These are phyloP conservation scores for Chaetomium tenue DNA, from an alignment of 495 filamentous ascomycete genomes.

Conservation along the genomic window DNA sequence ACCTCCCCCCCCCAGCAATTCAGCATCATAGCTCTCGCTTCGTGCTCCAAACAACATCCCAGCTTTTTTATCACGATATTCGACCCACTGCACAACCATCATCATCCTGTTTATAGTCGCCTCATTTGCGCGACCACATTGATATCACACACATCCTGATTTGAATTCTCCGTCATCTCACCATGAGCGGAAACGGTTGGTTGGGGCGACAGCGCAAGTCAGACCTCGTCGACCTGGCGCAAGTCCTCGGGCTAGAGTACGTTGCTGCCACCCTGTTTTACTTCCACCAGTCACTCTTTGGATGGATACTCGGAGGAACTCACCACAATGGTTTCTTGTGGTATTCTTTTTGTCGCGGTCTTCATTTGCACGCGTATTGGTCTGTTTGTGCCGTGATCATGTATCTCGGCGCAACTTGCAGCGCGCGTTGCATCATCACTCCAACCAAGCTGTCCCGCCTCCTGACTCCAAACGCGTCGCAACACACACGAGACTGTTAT, in stretches of 20 bases:
- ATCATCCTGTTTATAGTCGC: constrained; percentile 34
- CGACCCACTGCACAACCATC: constrained; percentile 16
- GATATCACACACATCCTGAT: constrained; percentile 7
- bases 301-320: background rate
- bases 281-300: background rate
- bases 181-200: constrained; percentile 59
- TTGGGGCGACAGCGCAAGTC: constrained; percentile 80
- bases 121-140: constrained; percentile 32
- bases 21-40: constrained; percentile 14
- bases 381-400: constrained; percentile 8
- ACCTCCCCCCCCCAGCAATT: constrained; percentile 1
- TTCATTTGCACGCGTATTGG: constrained; percentile 7
- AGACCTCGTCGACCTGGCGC: constrained; percentile 73
- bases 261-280: constrained; percentile 24
- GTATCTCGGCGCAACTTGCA: background rate
- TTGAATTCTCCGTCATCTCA: constrained; percentile 21
- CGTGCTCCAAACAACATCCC: constrained; percentile 4
- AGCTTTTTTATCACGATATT: background rate
- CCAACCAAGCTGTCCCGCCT: background rate
- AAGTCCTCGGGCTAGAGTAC: constrained; percentile 72
- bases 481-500: background rate
- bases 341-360: background rate
- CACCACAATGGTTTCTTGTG: background rate
- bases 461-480: constrained; percentile 1
- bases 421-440: constrained; percentile 18